Base-by-base conservation (phyloP, 768 basidiomycete species). In the Hygrophorus russula region DNA sequence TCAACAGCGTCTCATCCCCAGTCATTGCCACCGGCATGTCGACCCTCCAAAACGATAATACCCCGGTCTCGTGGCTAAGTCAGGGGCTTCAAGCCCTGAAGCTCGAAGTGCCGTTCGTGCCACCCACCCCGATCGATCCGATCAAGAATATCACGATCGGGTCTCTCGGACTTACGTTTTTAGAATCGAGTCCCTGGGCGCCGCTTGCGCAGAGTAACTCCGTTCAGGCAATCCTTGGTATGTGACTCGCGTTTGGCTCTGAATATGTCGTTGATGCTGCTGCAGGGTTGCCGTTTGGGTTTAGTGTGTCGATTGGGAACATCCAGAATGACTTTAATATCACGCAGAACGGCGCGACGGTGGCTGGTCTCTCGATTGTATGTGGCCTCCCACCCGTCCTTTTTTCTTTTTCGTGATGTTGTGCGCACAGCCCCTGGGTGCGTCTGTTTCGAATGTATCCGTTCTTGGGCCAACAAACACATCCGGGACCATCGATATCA, bases 251-350 rank as follows among this genome's bases (percentile, higher is more conserved):
- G 14, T 20, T 45, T 11, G 13, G 4, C n/a, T 34, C 35, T 18
- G 18, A 2, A 8, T 24, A 12, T 9, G 41, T 45, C 46, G 28
- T 46, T 42, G 10, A 44, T 24, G n/a, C 13, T 44, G 44, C 39
- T 43, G 35, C 46, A 81, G 80, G 70, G 49, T 60, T 86, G 30
- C 83, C 83, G 27, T 86, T 86, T 47, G 83, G 83, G 8, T 86
- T 86, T 57, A 61, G 60, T 19, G 6, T 83, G 13, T 60, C 63
- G 1, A 74, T 85, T 41, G 68, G 64, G 20, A 57, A 80, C 46
- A 83, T 86, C 27, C 62, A 73, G 54, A 85, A 86, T 51, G 59
- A 68, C 27, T 83, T 86, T 53, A 72, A 69, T 17, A 76, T 86
- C 49, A 62, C 72, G 17, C 69, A 66, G 51, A 70, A 76, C 49